These are phyloP conservation scores for Calonectria fujianensis DNA, from an alignment of 2,329 filamentous ascomycete genomes.

Conservation along the genomic window DNA sequence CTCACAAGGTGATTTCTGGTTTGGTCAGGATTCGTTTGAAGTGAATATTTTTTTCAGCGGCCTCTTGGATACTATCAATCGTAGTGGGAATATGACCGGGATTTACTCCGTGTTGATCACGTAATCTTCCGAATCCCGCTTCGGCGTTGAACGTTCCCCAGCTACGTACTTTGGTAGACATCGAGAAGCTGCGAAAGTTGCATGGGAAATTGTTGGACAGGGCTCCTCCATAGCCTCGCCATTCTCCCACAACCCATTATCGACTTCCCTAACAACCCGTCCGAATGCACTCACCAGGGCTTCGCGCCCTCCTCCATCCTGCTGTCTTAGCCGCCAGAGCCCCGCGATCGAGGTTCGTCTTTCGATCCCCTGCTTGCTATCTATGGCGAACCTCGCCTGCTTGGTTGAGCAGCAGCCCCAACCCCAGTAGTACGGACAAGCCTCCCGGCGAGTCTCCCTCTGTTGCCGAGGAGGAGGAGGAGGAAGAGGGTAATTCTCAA, in stretches of 20 bases:
- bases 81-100: constrained; percentile 18
- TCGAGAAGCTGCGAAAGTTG: constrained; percentile 21
- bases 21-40: neutral
- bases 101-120: constrained; percentile 40
- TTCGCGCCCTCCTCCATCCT: constrained; percentile 56
- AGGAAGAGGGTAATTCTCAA: constrained; percentile 44
- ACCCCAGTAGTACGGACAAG: constrained; percentile 52
- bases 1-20: neutral
- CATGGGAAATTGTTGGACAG: constrained; percentile 46
- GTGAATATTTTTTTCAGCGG: neutral
- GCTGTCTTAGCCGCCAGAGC: constrained; percentile 53
- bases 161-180: constrained; percentile 32
- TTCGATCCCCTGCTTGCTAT: constrained; percentile 46
- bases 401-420: constrained; percentile 46
- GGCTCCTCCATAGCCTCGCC: constrained; percentile 44
- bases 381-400: constrained; percentile 45
- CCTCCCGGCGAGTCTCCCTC: constrained; percentile 54
- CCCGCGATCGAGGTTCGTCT: constrained; percentile 46
- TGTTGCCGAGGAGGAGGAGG: constrained; percentile 51
- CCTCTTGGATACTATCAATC: too few species aligned
- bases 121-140: constrained; percentile 41
- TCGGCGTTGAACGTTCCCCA: constrained; percentile 8
- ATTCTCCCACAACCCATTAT: constrained; percentile 31
- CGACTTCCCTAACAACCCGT: constrained; percentile 44
- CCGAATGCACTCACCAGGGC: constrained; percentile 58